Evolutionary conservation across 2,329 filamentous ascomycete genomes (phyloP), one percentile per base, ranked within the genome.

Genomic region (Penicillium vulpinum): DNA sequence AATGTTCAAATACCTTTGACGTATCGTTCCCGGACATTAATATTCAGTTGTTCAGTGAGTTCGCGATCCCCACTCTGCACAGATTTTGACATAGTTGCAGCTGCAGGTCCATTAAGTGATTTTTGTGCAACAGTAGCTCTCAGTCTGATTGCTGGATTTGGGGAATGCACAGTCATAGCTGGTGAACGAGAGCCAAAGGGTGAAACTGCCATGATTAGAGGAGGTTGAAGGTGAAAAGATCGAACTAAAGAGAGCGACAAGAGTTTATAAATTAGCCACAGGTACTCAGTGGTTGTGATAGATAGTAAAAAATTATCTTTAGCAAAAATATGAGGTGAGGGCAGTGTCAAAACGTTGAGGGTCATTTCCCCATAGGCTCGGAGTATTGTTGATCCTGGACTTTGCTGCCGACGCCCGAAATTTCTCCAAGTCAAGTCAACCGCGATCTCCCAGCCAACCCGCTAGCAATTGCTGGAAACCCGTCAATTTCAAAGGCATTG

Each of bases 21-120:
- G 74, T 96, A 99, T 80, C 94, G 96, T 64, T 85, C 83, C 75
- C 92, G 91, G 69, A 91, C 89, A 49, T 89, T 85, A 57, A 90
- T 87, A 70, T 93, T 93, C 73, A 92, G 82, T 71, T 91, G 88
- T 75, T 93, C 90, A n/a, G 89, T 77, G 52, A 80, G 73, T 53
- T 80, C 78, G 39, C 72, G 73, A 40, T 77, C 74, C 33, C 66
- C 50, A 41, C 63, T 56, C 18, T 63, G 60, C 5, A 57, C 48
- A 33, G 61, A 44, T 16, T 61, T 65, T 8, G 22, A 26, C 10
- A 22, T 36, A 18, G 64, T 51, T 18, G 62, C 58, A 28, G 54
- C 45, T 28, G 58, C 41, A 15, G 65, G 58, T 28, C 50, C 58
- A 47, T 62, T 51, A 15, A 57, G 54, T 46, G 68, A 68, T 49